phyloP scores from a whole-genome alignment of 2,329 filamentous ascomycete species.

The Colletotrichum sp. region DNA sequence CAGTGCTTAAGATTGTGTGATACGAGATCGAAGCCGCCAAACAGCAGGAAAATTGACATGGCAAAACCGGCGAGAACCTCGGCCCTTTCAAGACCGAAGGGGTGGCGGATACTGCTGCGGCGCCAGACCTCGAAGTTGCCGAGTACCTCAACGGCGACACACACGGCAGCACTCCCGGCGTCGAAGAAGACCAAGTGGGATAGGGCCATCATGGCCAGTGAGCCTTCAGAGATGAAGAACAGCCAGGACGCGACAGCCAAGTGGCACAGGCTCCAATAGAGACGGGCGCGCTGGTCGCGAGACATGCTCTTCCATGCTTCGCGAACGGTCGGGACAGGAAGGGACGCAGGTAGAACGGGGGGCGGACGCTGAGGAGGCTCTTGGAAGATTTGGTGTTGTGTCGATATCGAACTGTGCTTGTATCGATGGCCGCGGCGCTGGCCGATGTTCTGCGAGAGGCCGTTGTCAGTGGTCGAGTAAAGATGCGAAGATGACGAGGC shows the following conservation, averaged over 20 bases:
- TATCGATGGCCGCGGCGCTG: conserved; percentile 96
- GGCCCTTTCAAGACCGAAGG: conserved; percentile 88
- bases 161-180: conserved; percentile 88
- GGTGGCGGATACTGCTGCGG: conserved; percentile 87
- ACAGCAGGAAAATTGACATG: conserved; percentile 94
- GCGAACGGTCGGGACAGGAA: conserved; percentile 86
- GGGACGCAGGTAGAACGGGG: conserved; percentile 85
- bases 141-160: conserved; percentile 89
- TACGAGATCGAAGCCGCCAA: conserved; percentile 94
- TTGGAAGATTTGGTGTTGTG: conserved; percentile 91
- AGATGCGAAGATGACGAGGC: background rate
- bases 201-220: conserved; percentile 87
- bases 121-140: conserved; percentile 99
- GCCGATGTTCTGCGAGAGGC: conserved; percentile 72
- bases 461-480: conserved; percentile 6
- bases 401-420: conserved; percentile 92
- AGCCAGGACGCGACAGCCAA: conserved; percentile 82
- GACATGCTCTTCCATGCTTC: conserved; percentile 94
- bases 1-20: conserved; percentile 93
- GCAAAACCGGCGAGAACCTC: conserved; percentile 96
- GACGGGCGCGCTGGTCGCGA: conserved; percentile 78
- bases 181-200: conserved; percentile 96
- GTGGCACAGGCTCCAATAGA: conserved; percentile 91
- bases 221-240: conserved; percentile 84
- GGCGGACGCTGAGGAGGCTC: conserved; percentile 87